Conservation (phyloP, 23 red algal genomes). For the Gracilaria gracilis region DNA sequence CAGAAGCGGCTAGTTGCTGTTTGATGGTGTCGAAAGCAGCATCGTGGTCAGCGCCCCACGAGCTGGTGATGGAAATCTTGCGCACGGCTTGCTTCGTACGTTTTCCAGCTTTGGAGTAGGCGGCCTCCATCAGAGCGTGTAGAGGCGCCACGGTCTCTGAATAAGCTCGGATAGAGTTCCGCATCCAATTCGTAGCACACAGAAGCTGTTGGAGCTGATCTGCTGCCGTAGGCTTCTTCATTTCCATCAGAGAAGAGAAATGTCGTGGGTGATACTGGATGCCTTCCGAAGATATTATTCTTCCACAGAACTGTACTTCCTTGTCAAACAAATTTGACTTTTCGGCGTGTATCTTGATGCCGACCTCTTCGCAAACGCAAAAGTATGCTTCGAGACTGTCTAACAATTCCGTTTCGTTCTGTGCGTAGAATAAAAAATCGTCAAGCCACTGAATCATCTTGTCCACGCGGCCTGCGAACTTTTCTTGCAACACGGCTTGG, state of each 20-base stretch:
- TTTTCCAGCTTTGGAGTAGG: neutral
- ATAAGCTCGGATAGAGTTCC: conserved; percentile 27
- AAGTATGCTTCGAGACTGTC: conserved; percentile 5
- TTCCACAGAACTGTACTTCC: conserved; percentile 36
- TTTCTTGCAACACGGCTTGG: conserved; percentile 36
- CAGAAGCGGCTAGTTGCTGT: neutral
- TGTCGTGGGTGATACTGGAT: conserved; percentile 40
- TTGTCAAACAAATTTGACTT: conserved; percentile 21
- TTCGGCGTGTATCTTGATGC: conserved; percentile 8
- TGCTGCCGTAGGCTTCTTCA: conserved; percentile 13
- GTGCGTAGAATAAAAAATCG: conserved; percentile 29
- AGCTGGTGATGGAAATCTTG: neutral
- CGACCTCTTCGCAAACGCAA: neutral
- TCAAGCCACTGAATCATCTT: conserved; percentile 31
- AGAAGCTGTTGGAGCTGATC: conserved; percentile 33
- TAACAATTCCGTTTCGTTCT: neutral
- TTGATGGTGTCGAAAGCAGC: conserved; percentile 40
- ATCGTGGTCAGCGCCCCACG: conserved; percentile 18
- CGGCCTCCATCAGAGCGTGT: conserved; percentile 29
- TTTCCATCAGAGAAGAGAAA: conserved; percentile 7
- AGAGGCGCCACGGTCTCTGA: neutral
- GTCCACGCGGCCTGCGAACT: conserved; percentile 34
- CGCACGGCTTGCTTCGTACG: conserved; percentile 29
- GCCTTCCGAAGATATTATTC: conserved; percentile 1
- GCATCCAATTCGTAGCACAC: conserved; percentile 55